Evolutionary conservation across 331 rosid genomes (phyloP).

Genomic region (Pyracantha coccinea): DNA sequence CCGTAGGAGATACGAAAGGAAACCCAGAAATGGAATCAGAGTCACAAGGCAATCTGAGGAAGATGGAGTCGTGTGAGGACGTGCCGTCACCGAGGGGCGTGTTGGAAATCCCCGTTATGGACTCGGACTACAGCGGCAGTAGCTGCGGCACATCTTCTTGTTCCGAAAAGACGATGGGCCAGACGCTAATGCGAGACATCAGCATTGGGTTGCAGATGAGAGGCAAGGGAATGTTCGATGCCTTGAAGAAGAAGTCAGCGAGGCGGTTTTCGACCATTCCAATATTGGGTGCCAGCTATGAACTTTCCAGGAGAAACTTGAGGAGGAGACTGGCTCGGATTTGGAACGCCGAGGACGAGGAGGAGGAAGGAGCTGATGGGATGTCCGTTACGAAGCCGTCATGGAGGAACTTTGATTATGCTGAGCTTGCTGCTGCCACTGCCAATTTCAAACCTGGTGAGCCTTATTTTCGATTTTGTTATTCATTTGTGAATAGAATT

Average conservation of each 20-base stretch:
- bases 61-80: slow-evolving; percentile 23
- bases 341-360: slow-evolving; percentile 46
- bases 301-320: slow-evolving; percentile 30
- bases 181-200: not conserved
- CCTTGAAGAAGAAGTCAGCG: slow-evolving; percentile 45
- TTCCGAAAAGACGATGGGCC: slow-evolving; percentile 12
- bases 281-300: slow-evolving; percentile 32
- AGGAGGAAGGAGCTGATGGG: slow-evolving; percentile 7
- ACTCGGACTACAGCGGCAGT: slow-evolving; percentile 46
- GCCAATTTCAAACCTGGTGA: slow-evolving; percentile 54
- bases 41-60: not conserved
- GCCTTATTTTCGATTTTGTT: not conserved
- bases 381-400: slow-evolving; percentile 47
- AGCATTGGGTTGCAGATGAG: slow-evolving; percentile 41
- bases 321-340: slow-evolving; percentile 52
- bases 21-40: slow-evolving; percentile 19
- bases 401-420: slow-evolving; percentile 71
- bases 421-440: slow-evolving; percentile 67
- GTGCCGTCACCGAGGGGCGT: slow-evolving; percentile 68
- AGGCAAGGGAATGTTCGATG: slow-evolving; percentile 41
- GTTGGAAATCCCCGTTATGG: slow-evolving; percentile 46
- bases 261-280: slow-evolving; percentile 49
- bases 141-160: slow-evolving; percentile 7
- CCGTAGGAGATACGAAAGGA: slow-evolving; percentile 16
- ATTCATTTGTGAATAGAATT: not conserved